Conservation (phyloP, 495 filamentous ascomycete genomes). For the Xeromyces bisporus region DNA sequence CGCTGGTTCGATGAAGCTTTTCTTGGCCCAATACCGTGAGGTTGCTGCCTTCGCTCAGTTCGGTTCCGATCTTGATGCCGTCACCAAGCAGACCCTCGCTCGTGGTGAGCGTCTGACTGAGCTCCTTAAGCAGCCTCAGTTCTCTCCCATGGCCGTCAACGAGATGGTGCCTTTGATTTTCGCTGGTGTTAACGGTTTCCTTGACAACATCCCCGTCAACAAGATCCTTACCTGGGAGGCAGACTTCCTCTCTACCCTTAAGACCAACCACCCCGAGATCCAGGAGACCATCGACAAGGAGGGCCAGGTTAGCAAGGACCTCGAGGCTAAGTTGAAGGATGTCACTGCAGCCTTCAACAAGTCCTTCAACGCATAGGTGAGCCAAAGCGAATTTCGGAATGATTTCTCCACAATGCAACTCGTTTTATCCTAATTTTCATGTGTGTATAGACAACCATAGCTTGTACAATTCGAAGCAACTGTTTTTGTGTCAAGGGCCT, state of each 20-base stretch:
- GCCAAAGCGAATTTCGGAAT: slow-evolving; percentile 21
- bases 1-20: slow-evolving; percentile 97
- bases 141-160: slow-evolving; percentile 94
- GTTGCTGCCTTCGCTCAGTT: slow-evolving; percentile 99
- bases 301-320: slow-evolving; percentile 87
- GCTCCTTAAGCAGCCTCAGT: slow-evolving; percentile 99
- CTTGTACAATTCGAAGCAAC: slow-evolving; percentile 39
- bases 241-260: slow-evolving; percentile 84
- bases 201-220: slow-evolving; percentile 70
- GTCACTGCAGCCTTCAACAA: slow-evolving; percentile 73
- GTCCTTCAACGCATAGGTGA: slow-evolving; percentile 56
- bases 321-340: slow-evolving; percentile 76
- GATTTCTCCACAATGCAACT: slow-evolving; percentile 17
- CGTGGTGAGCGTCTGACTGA: slow-evolving; percentile 99
- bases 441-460: slow-evolving; percentile 39
- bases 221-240: slow-evolving; percentile 83
- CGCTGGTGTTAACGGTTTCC: slow-evolving; percentile 94
- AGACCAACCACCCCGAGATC: slow-evolving; percentile 72
- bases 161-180: slow-evolving; percentile 99
- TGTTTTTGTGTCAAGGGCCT: slow-evolving; percentile 23
- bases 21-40: slow-evolving; percentile 99
- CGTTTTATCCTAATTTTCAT: slow-evolving; percentile 31
- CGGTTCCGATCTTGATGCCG: slow-evolving; percentile 97
- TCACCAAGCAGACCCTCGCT: slow-evolving; percentile 95
- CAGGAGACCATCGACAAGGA: slow-evolving; percentile 84